Evolutionary conservation across 805 yeast genomes (phyloP), one percentile per base, ranked within the genome.

Genomic region (Spathaspora passalidarum): DNA sequence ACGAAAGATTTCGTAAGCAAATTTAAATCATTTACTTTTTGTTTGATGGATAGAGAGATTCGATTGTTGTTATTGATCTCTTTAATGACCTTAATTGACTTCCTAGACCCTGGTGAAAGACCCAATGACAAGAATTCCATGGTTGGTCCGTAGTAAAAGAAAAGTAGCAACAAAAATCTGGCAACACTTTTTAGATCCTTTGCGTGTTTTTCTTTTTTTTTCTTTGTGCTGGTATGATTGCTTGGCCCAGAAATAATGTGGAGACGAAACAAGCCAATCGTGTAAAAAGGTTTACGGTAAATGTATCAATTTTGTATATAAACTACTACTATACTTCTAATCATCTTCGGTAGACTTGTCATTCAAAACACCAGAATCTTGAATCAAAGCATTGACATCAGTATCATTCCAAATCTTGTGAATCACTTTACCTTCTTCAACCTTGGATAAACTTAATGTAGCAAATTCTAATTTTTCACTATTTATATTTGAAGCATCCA

Each of bases 391-490:
- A 52, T 88, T 91, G 51, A 94, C 83, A 53, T 90, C 94, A 4
- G 70, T 65, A 17, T 91, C 95, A 49, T 71, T 78, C 91, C 92
- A 94, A 54, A 94, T 81, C 63, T 81, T 83, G 57, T 84, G 85
- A 44, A 73, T 62, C 23, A 86, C 71, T 46, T 80, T 71, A 32
- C 82, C 86, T 26, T 63, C 65, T 32, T 72, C 63, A 57, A 43
- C 63, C 66, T 58, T 72, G 61, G 48, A 77, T 76, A 50, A 86
- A 42, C 72, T 65, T 52, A 72, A 79, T 4, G 97, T 90, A 34
- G 97, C 91, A 63, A 94, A 86, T 72, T 94, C 99, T 56, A 94
- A 76, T 71, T 92, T 92, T 48, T 91, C 97, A 62, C 90, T 80
- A 29, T 90, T 86, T 61, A 94, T 75, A 45, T 87, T 81, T 32